Evolutionary conservation across 1,284 basidiomycete genomes (phyloP).

Genomic region (Coniophora puteana): DNA sequence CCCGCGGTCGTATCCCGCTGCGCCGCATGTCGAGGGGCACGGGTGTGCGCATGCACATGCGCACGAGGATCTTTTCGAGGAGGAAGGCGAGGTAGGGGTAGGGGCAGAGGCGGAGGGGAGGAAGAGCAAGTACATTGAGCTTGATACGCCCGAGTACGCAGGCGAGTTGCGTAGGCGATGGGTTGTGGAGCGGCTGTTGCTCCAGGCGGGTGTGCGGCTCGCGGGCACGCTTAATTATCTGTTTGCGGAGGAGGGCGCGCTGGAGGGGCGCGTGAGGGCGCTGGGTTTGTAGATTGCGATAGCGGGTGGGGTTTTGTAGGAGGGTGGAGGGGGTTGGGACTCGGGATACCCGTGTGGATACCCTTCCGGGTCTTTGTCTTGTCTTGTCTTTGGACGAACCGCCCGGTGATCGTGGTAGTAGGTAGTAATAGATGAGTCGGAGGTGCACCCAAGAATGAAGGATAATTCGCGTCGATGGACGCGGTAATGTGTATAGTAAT

Average conservation of each 20-base stretch:
- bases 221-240: conserved; percentile 78
- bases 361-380: no score
- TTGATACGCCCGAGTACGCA: conserved; percentile 84
- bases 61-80: conserved; percentile 19
- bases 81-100: conserved; percentile 6
- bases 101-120: conserved; percentile 7
- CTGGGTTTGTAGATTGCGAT: no score
- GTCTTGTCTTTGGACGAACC: no score
- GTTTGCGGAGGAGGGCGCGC: conserved; percentile 41
- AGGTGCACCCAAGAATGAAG: no score
- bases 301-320: no score
- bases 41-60: conserved; percentile 1
- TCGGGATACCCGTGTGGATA: no score
- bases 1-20: neutral
- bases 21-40: conserved; percentile 4
- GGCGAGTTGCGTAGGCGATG: conserved; percentile 64
- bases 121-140: conserved; percentile 53
- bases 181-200: conserved; percentile 78
- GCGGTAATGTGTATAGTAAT: no score
- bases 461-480: no score
- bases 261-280: neutral
- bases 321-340: no score
- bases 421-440: no score
- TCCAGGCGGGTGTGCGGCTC: conserved; percentile 78
- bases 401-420: no score